A percentile compares a stretch with the other conserved stretches of the same genome.
phyloP scores from a whole-genome alignment of 2,329 filamentous ascomycete genomes.

The Trichoderma cornu-damae region DNA sequence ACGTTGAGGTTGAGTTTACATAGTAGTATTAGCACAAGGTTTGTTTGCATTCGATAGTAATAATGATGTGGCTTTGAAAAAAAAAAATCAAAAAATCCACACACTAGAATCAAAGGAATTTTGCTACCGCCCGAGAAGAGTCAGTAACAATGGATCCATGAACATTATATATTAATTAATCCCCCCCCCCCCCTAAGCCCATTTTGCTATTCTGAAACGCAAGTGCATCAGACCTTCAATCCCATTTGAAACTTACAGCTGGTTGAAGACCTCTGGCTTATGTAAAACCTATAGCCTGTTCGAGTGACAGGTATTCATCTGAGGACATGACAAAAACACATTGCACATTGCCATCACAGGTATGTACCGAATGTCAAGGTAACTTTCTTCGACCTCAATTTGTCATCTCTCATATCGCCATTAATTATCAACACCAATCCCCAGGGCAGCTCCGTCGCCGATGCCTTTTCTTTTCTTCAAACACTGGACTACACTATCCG shows the following conservation, averaged over 20 bases:
- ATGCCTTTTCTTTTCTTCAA: conserved; percentile 21
- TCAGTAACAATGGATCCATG: background rate
- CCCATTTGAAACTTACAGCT: no score
- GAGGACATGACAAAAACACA: conserved; percentile 1
- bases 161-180: background rate
- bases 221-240: background rate
- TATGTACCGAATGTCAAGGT: conserved; percentile 11
- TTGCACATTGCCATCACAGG: conserved; percentile 8
- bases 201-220: no score
- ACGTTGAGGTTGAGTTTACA: background rate
- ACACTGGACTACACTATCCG: conserved; percentile 24
- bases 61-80: background rate
- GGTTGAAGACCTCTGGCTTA: background rate
- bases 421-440: background rate
- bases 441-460: conserved; percentile 24
- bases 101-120: background rate
- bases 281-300: background rate
- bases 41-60: background rate
- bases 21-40: no score
- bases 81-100: background rate
- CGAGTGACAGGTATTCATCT: background rate
- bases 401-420: background rate
- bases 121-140: background rate
- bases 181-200: no score
- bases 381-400: background rate